Base-by-base conservation (phyloP, 768 basidiomycete species). In the Lactifluus piperatus region DNA sequence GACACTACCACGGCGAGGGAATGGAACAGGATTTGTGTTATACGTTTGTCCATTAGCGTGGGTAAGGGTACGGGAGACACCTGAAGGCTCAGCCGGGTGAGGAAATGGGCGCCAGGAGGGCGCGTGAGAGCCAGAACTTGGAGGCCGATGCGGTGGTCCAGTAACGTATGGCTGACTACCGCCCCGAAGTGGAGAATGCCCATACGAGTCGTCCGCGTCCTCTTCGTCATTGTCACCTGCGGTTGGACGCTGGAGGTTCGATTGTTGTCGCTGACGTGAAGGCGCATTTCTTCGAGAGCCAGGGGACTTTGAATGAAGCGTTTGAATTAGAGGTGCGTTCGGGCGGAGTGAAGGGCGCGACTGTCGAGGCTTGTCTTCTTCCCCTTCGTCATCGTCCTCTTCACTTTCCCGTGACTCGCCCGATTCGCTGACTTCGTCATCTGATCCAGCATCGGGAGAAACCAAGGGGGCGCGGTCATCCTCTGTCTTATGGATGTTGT, bases 11-110 rank as follows among this genome's bases (percentile, higher is more conserved):
- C 39, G 74, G 72, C 1, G 76, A 74, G 60, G 68, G 67, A 22
- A 61, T 73, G 81, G 46, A 49, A 84, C 11, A 57, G 68, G 41
- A 72, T 24, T 26, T n/a, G 44, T 13, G 36, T 7, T 45, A 75
- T 4, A 70, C 72, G 18, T 78, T 82, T 63, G 68, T 65, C 22
- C 66, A 71, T 26, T 81, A 39, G 61, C 61, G 26, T 60, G 51
- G 32, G 56, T 46, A 2, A 62, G 29, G 37, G 61, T 60, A 44
- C 61, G 61, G 26, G 61, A 62, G 20, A 62, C 43, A 34, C 61
- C 61, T 18, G 61, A 61, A 20, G 60, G 60, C 16, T 61, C 60
- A 14, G 48, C 10, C 18, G 43, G 2, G 54, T 43, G 54, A 11
- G 54, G 48, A 37, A 7, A 36, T 10, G 13, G 49, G 14, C 54